Conservation (phyloP, 1,139 yeast genomes). For the Magnusiomyces clavatus region DNA sequence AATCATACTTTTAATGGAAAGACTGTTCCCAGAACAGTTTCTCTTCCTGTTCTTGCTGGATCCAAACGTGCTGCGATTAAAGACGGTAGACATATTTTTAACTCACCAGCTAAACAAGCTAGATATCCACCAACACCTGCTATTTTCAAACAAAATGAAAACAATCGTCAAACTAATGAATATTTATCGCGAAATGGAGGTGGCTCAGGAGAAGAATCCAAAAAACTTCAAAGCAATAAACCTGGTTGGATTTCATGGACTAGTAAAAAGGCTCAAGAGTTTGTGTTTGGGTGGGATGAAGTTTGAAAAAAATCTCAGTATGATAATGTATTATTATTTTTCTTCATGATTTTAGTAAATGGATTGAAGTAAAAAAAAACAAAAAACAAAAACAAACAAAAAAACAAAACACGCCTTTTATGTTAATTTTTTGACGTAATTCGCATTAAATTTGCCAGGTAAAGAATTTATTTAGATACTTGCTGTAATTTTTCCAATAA, state of each 20-base stretch:
- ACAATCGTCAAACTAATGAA: background rate
- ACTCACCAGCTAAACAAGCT: constrained; percentile 16
- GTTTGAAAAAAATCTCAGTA: too few species aligned
- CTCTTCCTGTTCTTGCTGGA: constrained; percentile 24
- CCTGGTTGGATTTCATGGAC: constrained; percentile 33
- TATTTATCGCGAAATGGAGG: constrained; percentile 1
- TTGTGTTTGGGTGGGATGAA: constrained; percentile 51
- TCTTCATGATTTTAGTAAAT: too few species aligned
- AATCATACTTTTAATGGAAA: too few species aligned
- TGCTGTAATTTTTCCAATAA: too few species aligned
- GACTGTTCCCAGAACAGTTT: constrained; percentile 22
- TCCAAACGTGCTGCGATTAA: constrained; percentile 22
- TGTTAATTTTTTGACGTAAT: too few species aligned
- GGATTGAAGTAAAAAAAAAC: too few species aligned
- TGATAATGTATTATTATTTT: too few species aligned
- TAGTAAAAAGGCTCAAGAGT: constrained; percentile 31
- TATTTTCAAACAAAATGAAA: constrained; percentile 1
- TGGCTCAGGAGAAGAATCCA: constrained; percentile 1
- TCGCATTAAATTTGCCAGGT: too few species aligned
- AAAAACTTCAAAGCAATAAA: constrained; percentile 11
- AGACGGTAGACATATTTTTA: constrained; percentile 25
- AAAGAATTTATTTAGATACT: too few species aligned
- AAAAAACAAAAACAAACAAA: too few species aligned
- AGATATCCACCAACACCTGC: constrained; percentile 10
- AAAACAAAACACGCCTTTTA: too few species aligned